Conservation (phyloP, 441 rosid genomes). For the Bruguiera hainesii region DNA sequence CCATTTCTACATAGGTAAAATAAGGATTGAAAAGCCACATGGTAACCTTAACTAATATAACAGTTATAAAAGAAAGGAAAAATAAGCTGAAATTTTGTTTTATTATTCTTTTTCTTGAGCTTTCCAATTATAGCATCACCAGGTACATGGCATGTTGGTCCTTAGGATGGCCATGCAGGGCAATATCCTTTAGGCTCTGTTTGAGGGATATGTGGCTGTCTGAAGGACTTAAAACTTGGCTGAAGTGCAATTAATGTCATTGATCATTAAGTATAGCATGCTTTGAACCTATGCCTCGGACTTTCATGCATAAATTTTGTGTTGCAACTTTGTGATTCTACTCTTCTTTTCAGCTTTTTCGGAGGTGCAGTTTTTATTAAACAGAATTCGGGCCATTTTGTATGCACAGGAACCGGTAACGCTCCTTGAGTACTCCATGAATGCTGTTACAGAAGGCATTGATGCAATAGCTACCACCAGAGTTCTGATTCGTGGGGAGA, state of each 20-base stretch:
- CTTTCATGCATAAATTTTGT: neutral
- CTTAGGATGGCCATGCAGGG: too few relatives aligned
- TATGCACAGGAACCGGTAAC: conserved; percentile 53
- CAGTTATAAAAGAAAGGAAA: neutral
- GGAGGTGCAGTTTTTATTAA: neutral
- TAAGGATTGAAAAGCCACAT: neutral
- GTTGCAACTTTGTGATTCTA: neutral
- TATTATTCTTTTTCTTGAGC: too few relatives aligned
- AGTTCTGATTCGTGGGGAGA: conserved; percentile 67
- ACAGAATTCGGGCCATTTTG: neutral
- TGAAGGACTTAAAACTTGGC: neutral
- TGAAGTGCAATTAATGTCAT: too few relatives aligned
- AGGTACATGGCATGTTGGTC: too few relatives aligned
- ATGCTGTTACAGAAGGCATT: conserved; percentile 82
- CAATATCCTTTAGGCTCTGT: too few relatives aligned
- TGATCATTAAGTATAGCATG: neutral
- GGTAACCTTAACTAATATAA: neutral
- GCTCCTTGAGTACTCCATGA: conserved; percentile 84
- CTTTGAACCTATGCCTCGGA: neutral
- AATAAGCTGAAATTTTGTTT: neutral
- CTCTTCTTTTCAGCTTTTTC: neutral
- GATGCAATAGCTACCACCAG: conserved; percentile 96
- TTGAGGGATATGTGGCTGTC: too few relatives aligned
- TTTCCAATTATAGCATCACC: too few relatives aligned
- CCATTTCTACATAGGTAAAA: neutral